Evolutionary conservation across 495 filamentous ascomycete species (phyloP), one percentile per base, ranked within the genome.

Genomic region (Entonaema liquescens): DNA sequence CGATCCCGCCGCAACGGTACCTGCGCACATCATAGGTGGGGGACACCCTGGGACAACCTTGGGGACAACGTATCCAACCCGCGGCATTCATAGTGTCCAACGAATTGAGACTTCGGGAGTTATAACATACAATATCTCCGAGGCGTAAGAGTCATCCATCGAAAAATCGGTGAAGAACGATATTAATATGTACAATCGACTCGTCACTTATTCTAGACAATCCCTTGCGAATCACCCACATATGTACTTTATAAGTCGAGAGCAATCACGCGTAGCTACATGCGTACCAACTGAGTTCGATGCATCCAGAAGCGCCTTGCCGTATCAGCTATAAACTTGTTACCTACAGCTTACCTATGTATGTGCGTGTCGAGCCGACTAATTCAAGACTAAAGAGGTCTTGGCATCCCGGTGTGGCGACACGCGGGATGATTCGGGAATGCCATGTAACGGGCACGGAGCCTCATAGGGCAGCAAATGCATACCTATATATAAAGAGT

Each of bases 381-480:
- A 17, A 12, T 58, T 59, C 54, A 60, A 59, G 44, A 50, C 35
- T 67, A 67, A 42, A 59, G 47, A 62, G 26, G 44, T 54, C 59
- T 67, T 67, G 69, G 62, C 59, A 52, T 50, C 15, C 29, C 42
- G 56, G 28, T 17, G 62, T 66, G 62, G 59, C 62, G 29, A 66
- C 58, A 19, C 33, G 26, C 69, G 69, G 69, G 59, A 67, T 52
- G 31, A 26, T 49, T 72, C 69, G 69, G 69, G 42, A 53, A 71
- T 66, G 3, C 9, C 28, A 61, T 55, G 29, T 19, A 21, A 28
- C 28, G 26, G 26, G n/a, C 62, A 31, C 44, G 33, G 53, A 71
- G 63, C 59, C 42, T 71, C 63, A 67, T 58, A 21, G 50, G 35
- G 21, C 35, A 44, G 47, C 31, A 67, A 38, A 57, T 28, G 21